phyloP scores from a whole-genome alignment of 257 asterid genomes.

The Verbascum thapsus region DNA sequence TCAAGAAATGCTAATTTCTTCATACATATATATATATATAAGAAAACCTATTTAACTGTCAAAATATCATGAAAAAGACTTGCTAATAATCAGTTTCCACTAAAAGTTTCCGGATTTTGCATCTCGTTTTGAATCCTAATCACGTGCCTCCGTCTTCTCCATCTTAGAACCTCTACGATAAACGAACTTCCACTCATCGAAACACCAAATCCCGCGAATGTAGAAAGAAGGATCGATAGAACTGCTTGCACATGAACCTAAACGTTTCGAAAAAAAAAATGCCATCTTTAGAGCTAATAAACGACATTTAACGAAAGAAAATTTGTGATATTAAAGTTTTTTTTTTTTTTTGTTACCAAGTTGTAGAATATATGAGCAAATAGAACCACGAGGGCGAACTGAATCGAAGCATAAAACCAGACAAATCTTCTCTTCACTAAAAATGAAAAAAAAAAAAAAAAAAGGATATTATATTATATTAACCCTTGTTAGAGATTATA shows the following conservation, averaged over 20 bases:
- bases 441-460: conserved; percentile 22
- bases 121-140: conserved; percentile 38
- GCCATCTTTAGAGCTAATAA: too few relatives aligned
- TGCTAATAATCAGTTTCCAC: conserved; percentile 35
- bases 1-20: conserved; percentile 2
- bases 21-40: conserved; percentile 1
- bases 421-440: conserved; percentile 75
- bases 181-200: conserved; percentile 81
- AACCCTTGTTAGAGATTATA: not conserved
- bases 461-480: too few relatives aligned
- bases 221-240: conserved; percentile 70
- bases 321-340: not conserved
- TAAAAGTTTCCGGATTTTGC: conserved; percentile 65
- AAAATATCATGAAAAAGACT: not conserved
- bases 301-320: not conserved
- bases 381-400: conserved; percentile 79
- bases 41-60: not conserved
- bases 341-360: conserved; percentile 56
- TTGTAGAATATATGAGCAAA: conserved; percentile 77
- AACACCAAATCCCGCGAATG: conserved; percentile 81
- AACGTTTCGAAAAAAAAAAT: not conserved
- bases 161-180: conserved; percentile 65
- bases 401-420: conserved; percentile 82
- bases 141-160: conserved; percentile 54
- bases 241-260: conserved; percentile 79